Percentiles rank a stretch among this genome's conserved stretches.
phyloP scores from a whole-genome alignment of 1,284 basidiomycete species.

The Apiotrichum akiyoshidainum region DNA sequence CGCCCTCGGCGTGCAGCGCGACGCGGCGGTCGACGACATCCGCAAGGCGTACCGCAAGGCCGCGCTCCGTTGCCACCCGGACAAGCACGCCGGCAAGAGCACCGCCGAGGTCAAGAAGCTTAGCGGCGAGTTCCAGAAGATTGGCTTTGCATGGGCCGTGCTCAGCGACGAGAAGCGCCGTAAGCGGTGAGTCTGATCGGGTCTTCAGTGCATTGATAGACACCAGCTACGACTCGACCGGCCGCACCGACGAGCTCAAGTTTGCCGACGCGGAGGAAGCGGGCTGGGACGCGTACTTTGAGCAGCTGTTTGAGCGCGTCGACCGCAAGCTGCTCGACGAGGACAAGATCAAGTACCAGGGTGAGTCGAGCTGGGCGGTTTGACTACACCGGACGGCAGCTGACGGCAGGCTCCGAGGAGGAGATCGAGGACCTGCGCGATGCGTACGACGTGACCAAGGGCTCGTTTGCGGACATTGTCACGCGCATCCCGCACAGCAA shows the following conservation, averaged over 20 bases:
- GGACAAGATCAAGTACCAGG: conserved; percentile 86
- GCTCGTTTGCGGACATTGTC: conserved; percentile 75
- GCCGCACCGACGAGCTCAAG: conserved; percentile 73
- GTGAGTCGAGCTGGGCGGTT: too few relatives aligned
- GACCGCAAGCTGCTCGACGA: conserved; percentile 81
- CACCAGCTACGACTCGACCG: conserved; percentile 70
- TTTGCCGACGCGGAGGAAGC: conserved; percentile 67
- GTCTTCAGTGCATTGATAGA: too few relatives aligned
- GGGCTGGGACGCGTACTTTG: conserved; percentile 91
- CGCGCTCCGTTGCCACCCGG: conserved; percentile 79
- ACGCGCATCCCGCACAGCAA: conserved; percentile 78
- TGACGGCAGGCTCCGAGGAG: conserved; percentile 67
- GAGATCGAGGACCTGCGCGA: conserved; percentile 71
- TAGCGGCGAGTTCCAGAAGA: conserved; percentile 74
- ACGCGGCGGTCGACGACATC: conserved; percentile 64
- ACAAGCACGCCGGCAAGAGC: conserved; percentile 69
- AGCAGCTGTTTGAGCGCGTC: conserved; percentile 78
- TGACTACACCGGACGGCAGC: too few relatives aligned
- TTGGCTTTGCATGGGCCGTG: conserved; percentile 86
- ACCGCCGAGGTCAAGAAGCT: conserved; percentile 63
- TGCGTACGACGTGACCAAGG: conserved; percentile 66
- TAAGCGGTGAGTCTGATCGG: conserved; percentile 53
- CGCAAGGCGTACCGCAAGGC: conserved; percentile 79
- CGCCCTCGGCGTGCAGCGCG: conserved; percentile 60
- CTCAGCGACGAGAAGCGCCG: conserved; percentile 72